Evolutionary conservation across 352 stramenopile genomes (phyloP).

Genomic region (Phytopythium kandeliae): DNA sequence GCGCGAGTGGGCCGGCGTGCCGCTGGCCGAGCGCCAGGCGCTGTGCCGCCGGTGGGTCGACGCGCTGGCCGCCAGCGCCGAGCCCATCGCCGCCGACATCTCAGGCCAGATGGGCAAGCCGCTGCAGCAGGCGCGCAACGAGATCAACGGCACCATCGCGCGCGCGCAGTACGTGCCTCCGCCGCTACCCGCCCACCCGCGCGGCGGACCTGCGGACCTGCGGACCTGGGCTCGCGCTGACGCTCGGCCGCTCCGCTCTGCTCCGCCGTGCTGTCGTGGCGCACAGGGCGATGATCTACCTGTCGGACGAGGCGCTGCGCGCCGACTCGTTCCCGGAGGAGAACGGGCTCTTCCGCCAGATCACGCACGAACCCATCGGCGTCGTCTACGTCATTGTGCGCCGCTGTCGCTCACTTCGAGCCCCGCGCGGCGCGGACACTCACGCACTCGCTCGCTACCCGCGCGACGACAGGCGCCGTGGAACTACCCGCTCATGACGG

Average conservation of each 20-base stretch:
- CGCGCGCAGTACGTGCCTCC: conserved; percentile 40
- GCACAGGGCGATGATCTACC: conserved; percentile 53
- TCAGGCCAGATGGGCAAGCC: conserved; percentile 18
- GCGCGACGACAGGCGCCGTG: conserved; percentile 44
- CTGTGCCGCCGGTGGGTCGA: conserved; percentile 61
- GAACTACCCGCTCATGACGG: conserved; percentile 88
- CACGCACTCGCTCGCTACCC: too few relatives aligned
- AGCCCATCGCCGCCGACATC: conserved; percentile 65
- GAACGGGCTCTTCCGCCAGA: conserved; percentile 69
- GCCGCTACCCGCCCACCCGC: too few relatives aligned
- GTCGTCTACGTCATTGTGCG: conserved; percentile 80
- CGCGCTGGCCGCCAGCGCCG: conserved; percentile 40
- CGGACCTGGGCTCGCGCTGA: too few relatives aligned
- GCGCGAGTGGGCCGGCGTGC: conserved; percentile 46
- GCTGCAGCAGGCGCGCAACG: conserved; percentile 40
- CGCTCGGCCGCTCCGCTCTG: too few relatives aligned
- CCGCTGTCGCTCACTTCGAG: neutral
- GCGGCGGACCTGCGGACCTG: too few relatives aligned
- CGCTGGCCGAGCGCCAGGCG: conserved; percentile 44
- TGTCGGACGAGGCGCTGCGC: conserved; percentile 59
- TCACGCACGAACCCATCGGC: conserved; percentile 77
- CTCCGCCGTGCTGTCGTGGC: neutral
- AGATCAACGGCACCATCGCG: conserved; percentile 67
- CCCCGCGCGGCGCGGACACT: too few relatives aligned
- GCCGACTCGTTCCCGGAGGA: conserved; percentile 56